phyloP scores from a whole-genome alignment of 768 basidiomycete species.

The Lactifluus pinguis region DNA sequence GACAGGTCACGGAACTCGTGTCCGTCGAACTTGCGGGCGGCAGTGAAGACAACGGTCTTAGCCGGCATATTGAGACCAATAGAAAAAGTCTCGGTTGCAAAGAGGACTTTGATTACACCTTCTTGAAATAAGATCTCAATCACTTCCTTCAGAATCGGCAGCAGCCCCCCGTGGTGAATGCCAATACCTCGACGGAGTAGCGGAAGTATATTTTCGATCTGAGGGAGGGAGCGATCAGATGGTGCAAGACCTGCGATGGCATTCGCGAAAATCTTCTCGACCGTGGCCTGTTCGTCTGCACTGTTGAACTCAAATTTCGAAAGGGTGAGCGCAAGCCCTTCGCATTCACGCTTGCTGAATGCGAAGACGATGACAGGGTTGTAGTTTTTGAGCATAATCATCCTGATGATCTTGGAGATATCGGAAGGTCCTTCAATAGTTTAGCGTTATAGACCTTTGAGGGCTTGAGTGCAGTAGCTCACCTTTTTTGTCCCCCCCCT shows the following conservation, averaged over 20 bases:
- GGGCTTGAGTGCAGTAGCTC: conserved; percentile 2
- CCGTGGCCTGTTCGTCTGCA: conserved; percentile 82
- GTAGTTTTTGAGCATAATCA: conserved; percentile 97
- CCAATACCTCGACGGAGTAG: conserved; percentile 92
- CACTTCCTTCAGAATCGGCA: conserved; percentile 96
- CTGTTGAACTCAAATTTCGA: conserved; percentile 96
- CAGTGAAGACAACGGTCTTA: conserved; percentile 97
- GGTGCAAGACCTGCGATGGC: conserved; percentile 83
- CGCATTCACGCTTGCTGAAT: conserved; percentile 97
- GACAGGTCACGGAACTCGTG: conserved; percentile 89
- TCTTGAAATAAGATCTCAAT: conserved; percentile 99
- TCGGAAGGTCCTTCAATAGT: conserved; percentile 65
- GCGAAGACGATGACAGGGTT: conserved; percentile 98
- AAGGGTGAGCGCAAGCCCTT: conserved; percentile 81
- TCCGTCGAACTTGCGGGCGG: conserved; percentile 93
- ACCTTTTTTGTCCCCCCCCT: conserved; percentile 94
- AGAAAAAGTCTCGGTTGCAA: conserved; percentile 98
- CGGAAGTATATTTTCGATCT: conserved; percentile 88
- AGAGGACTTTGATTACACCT: conserved; percentile 94
- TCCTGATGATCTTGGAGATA: conserved; percentile 94
- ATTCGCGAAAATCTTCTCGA: conserved; percentile 85
- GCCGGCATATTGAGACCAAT: conserved; percentile 99
- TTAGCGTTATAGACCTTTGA: conserved; percentile 3
- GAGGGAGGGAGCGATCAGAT: conserved; percentile 84
- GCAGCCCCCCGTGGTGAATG: conserved; percentile 94